Evolutionary conservation across 2,329 filamentous ascomycete species (phyloP).

Genomic region (Fusarium solani-melongenae): DNA sequence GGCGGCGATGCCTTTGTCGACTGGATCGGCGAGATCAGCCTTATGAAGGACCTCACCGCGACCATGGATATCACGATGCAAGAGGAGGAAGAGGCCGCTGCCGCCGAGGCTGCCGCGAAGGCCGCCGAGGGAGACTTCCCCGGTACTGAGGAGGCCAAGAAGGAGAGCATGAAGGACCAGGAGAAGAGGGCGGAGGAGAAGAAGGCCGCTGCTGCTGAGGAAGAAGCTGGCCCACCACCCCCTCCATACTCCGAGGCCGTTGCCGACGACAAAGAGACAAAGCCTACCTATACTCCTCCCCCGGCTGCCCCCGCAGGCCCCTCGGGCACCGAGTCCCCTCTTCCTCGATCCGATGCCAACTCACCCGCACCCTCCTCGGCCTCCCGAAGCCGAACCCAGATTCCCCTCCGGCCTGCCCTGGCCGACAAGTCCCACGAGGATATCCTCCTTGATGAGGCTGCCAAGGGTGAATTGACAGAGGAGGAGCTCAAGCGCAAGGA

Average conservation of each 20-base stretch:
- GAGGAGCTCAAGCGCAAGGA: slow-evolving; percentile 61
- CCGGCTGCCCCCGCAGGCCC: slow-evolving; percentile 15
- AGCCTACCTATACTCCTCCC: slow-evolving; percentile 27
- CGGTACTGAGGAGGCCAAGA: slow-evolving; percentile 66
- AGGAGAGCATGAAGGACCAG: slow-evolving; percentile 62
- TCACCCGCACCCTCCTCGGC: slow-evolving; percentile 57
- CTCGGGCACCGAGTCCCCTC: slow-evolving; percentile 37
- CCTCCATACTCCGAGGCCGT: slow-evolving; percentile 54
- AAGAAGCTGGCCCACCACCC: slow-evolving; percentile 44
- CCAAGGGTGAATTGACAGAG: slow-evolving; percentile 77
- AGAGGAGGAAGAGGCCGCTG: slow-evolving; percentile 73
- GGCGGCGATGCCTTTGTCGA: slow-evolving; percentile 95
- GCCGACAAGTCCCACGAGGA: slow-evolving; percentile 82
- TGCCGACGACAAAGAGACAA: slow-evolving; percentile 51
- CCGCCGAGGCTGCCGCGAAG: slow-evolving; percentile 63
- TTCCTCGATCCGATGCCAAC: slow-evolving; percentile 49
- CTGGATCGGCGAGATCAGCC: slow-evolving; percentile 96
- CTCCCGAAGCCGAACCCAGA: slow-evolving; percentile 59
- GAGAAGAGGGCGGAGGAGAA: slow-evolving; percentile 40
- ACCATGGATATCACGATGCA: slow-evolving; percentile 98
- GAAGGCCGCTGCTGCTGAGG: slow-evolving; percentile 40
- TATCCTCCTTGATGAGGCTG: slow-evolving; percentile 64
- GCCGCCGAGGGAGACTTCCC: slow-evolving; percentile 65
- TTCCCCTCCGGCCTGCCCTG: slow-evolving; percentile 85
- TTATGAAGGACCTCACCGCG: slow-evolving; percentile 98